Conservation (phyloP, 1,284 basidiomycete species). For the Naganishia cerealis region DNA sequence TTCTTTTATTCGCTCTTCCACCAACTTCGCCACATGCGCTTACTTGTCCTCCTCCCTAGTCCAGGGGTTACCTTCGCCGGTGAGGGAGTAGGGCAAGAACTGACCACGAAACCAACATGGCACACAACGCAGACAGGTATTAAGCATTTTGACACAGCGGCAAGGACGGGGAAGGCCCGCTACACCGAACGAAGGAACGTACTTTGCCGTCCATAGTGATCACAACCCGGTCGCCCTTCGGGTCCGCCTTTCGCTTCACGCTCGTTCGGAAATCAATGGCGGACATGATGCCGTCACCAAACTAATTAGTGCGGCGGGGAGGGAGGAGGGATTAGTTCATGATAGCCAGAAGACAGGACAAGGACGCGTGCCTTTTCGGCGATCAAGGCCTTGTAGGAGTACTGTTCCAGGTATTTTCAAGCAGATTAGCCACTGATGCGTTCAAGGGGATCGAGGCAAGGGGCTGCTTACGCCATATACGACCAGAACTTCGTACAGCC, state of each 20-base stretch:
- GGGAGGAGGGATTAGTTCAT: conserved; percentile 9
- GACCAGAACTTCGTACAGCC: conserved; percentile 78
- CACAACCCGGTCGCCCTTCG: conserved; percentile 77
- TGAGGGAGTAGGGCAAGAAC: conserved; percentile 67
- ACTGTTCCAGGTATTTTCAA: conserved; percentile 11
- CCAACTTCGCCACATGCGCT: too few relatives aligned
- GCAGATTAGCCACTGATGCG: not conserved
- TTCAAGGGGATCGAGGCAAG: not conserved
- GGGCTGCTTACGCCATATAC: conserved; percentile 66
- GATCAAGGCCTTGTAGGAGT: conserved; percentile 65
- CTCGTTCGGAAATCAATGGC: conserved; percentile 80
- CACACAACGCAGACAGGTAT: not conserved
- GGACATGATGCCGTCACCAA: conserved; percentile 87
- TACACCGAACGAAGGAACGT: conserved; percentile 4
- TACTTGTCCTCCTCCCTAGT: conserved; percentile 6
- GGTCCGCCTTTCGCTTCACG: conserved; percentile 71
- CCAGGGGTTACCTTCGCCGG: conserved; percentile 32
- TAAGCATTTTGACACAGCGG: not conserved
- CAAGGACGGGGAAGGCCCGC: not conserved
- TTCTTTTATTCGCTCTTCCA: too few relatives aligned
- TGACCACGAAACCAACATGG: conserved; percentile 40
- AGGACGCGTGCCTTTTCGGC: conserved; percentile 68
- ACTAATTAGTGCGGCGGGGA: conserved; percentile 56
- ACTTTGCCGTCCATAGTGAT: conserved; percentile 75
- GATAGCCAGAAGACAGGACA: not conserved